Base-by-base conservation (phyloP, 2,329 filamentous ascomycete genomes). In the Penicillium sclerotiorum region DNA sequence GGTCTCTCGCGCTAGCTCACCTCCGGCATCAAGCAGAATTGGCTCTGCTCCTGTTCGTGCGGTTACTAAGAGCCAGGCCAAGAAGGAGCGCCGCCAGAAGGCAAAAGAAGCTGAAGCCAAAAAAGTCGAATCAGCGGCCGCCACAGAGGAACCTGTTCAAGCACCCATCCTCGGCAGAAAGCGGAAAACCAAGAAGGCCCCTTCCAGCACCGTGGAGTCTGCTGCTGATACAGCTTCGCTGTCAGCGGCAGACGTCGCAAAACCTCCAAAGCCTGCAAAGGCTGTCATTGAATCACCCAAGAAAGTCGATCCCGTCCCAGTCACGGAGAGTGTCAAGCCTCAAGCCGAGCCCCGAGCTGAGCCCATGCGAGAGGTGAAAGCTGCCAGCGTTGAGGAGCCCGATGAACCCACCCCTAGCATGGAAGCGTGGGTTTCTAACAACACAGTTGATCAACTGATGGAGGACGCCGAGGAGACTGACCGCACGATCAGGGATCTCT, bases 81-180 rank as follows among this genome's bases (percentile, higher is more conserved):
- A 84, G 68, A 86, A 85, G 64, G 80, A 83, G 49, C 68, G 79
- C 45, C 66, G 72, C 50, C 75, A 80, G 43, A 77, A 77, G 53
- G 74, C 75, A 1, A 78, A 76, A 57, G 70, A 76, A 33, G 68
- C 68, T 1, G 74, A 77, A 49, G 65, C 67, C 11, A 69, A 76
- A 63, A 73, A 74, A 41, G 65, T 72, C 5, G 76, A 77, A 43
- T 61, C 48, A 13, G 64, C 65, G 8, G 25, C 62, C 4, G 48
- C 63, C 4, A 63, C 69, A 8, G 80, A 83, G 54, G 82, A 84
- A 55, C 67, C 74, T 21, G 73, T 80, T 5, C 79, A 83, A 57
- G 84, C 81, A 37, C 83, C 84, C 0, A 85, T 87, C 36, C 69
- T 85, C 49, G 82, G 82, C 18, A 74, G 84, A 35, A 85, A 86